Evolutionary conservation across 2,329 filamentous ascomycete species (phyloP), one percentile per base, ranked within the genome.

Genomic region (Coniochaeta prunicola): DNA sequence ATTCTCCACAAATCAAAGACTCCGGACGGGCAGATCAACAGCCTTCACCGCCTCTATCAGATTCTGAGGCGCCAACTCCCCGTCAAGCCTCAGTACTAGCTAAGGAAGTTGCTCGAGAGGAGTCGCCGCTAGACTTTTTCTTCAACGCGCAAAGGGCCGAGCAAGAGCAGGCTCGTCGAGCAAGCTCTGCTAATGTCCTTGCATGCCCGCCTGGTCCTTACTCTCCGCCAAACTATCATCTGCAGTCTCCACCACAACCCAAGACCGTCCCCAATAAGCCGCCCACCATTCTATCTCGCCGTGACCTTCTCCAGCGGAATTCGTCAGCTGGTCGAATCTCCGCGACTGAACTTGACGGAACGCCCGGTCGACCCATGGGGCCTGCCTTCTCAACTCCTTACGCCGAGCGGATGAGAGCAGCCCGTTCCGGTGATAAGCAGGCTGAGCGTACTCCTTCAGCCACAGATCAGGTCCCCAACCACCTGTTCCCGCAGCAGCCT

Each of bases 131-230:
- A 4, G 92, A 97, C 67, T 82, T 96, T 62, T 88, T 97, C 69
- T 97, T 97, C 77, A 88, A 88, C 61, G 92, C 91, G 34, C 90
- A 96, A 65, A 84, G 89, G 56, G 88, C 90, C 61, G 90, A 94
- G 71, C 89, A 86, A 68, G 86, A 86, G 57, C 79, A 81, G 60
- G 81, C 80, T 53, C 78, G 78, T 28, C 79, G 80, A 60, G 78
- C 78, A 21, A 85, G 80, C 64, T 77, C 79, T 17, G 72, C 76
- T 57, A 77, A 78, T 57, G 62, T 79, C 65, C 64, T 74, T 66
- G 59, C 75, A 64, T 64, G 64, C 21, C 67, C 71, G 33, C 67
- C 73, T 8, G 71, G 74, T 10, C 76, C 80, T 4, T 78, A 80
- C 60, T 85, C 81, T n/a, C 82, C 83, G n/a, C 76, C 78, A 21